Evolutionary conservation across 2,329 filamentous ascomycete genomes (phyloP).

Genomic region (Parasarocladium wereldwijsianum): DNA sequence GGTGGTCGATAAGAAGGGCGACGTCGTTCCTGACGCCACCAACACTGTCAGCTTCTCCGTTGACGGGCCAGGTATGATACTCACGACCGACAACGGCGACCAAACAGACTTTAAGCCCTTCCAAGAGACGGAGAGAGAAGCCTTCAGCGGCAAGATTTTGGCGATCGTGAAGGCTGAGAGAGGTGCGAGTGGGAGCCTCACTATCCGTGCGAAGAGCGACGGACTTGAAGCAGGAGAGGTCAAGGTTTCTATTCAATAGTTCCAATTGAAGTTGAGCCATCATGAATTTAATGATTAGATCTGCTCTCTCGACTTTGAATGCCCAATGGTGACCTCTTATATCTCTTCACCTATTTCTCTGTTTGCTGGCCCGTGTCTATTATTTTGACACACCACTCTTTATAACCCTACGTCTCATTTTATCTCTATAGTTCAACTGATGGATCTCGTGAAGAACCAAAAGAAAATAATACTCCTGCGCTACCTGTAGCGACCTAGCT

Average conservation of each 20-base stretch:
- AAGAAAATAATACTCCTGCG: too few species aligned
- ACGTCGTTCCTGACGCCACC: slow-evolving; percentile 26
- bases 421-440: too few species aligned
- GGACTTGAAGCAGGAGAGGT: slow-evolving; percentile 2
- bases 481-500: too few species aligned
- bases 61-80: slow-evolving; percentile 26
- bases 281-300: too few species aligned
- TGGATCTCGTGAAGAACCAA: too few species aligned
- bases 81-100: slow-evolving; percentile 37
- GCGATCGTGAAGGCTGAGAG: slow-evolving; percentile 20
- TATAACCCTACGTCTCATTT: too few species aligned
- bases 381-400: too few species aligned
- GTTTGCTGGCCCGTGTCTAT: too few species aligned
- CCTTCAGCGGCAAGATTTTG: slow-evolving; percentile 24
- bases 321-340: too few species aligned
- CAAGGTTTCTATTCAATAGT: neutral
- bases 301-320: too few species aligned
- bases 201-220: slow-evolving; percentile 4
- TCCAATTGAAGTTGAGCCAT: too few species aligned
- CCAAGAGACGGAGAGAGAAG: slow-evolving; percentile 21
- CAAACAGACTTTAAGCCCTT: slow-evolving; percentile 28
- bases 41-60: slow-evolving; percentile 28
- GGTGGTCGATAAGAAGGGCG: slow-evolving; percentile 27
- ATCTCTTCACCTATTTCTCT: too few species aligned
- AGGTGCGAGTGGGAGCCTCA: slow-evolving; percentile 2